Base-by-base conservation (phyloP, 2,329 filamentous ascomycete species). In the Ceratocystis albifundus region DNA sequence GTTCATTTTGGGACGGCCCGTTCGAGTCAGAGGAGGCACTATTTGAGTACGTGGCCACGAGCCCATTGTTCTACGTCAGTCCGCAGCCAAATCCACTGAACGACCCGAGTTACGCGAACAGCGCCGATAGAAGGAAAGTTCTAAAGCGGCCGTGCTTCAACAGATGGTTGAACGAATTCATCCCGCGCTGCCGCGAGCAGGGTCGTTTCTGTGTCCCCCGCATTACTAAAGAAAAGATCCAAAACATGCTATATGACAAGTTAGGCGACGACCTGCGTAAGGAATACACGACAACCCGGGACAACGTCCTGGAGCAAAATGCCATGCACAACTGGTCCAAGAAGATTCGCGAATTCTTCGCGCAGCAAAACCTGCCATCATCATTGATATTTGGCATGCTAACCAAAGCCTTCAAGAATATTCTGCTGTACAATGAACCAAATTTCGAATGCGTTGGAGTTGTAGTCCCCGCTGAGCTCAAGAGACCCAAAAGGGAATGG, bases 81-180 rank as follows among this genome's bases (percentile, higher is more conserved):
- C 61, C 44, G 67, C 55, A 5, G 61, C 64, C 12, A 68, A 65
- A 3, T 64, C 66, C 3, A 46, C 70, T 6, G 12, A 71, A 72
- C 2, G 75, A 75, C 1, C 69, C 69, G n/a, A 72, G 73, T 64
- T 75, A 72, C 53, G 72, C 82, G 67, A 82, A 79, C 45, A 70
- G 77, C 25, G 84, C 83, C 66, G 85, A 89, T 69, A 79, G 84
- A 1, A 77, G 79, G 25, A 80, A 85, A 79, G 25, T 80, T 85
- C 1, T 77, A 85, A 75, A 72, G 70, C 80, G 88, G 0, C 79
- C 80, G 0, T 77, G 84, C 32, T 90, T 84, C 71, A 76, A 76
- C 1, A 72, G 73, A 4, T 92, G 87, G 80, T 73, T 86, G 3
- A 78, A 86, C 0, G 82, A 85, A 4, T 90, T 83, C 69, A 74